These are phyloP conservation scores for Antarctomyces pellizariae DNA, from an alignment of 495 filamentous ascomycete genomes.

Conservation along the genomic window DNA sequence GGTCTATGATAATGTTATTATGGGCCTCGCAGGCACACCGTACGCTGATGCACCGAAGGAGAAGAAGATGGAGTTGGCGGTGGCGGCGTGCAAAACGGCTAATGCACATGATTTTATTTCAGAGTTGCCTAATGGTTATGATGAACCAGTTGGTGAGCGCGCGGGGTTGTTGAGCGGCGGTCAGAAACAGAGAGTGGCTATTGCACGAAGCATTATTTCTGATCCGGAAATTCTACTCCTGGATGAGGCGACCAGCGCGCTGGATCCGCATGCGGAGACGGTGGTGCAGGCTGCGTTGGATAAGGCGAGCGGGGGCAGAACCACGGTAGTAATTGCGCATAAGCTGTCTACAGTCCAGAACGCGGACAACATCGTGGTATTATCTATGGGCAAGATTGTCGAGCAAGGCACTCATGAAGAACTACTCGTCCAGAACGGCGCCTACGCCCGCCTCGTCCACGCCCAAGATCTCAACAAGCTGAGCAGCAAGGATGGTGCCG, in stretches of 20 bases:
- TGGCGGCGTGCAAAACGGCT: slow-evolving; percentile 14
- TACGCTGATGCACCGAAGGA: slow-evolving; percentile 5
- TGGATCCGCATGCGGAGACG: slow-evolving; percentile 24
- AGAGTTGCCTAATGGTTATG: slow-evolving; percentile 19
- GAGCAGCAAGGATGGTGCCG: no score
- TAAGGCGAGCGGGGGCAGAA: slow-evolving; percentile 12
- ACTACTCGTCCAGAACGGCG: slow-evolving; percentile 18
- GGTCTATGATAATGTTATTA: slow-evolving; percentile 43
- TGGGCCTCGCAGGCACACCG: slow-evolving; percentile 24
- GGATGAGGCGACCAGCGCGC: slow-evolving; percentile 29
- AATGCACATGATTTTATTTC: slow-evolving; percentile 24
- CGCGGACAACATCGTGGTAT: slow-evolving; percentile 36
- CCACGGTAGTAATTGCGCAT: slow-evolving; percentile 28
- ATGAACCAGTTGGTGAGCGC: slow-evolving; percentile 23
- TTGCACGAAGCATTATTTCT: slow-evolving; percentile 26
- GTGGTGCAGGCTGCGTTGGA: slow-evolving; percentile 24
- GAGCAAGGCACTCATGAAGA: slow-evolving; percentile 29
- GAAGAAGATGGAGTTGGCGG: slow-evolving; percentile 12
- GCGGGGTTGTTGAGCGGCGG: slow-evolving; percentile 28
- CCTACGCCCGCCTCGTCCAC: neutral
- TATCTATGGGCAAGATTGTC: slow-evolving; percentile 28
- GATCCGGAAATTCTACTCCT: slow-evolving; percentile 25
- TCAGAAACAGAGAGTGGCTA: slow-evolving; percentile 37
- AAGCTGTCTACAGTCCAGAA: slow-evolving; percentile 29
- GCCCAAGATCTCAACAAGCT: neutral